Evolutionary conservation across 1,284 basidiomycete genomes (phyloP).

Genomic region (Somion occarium): DNA sequence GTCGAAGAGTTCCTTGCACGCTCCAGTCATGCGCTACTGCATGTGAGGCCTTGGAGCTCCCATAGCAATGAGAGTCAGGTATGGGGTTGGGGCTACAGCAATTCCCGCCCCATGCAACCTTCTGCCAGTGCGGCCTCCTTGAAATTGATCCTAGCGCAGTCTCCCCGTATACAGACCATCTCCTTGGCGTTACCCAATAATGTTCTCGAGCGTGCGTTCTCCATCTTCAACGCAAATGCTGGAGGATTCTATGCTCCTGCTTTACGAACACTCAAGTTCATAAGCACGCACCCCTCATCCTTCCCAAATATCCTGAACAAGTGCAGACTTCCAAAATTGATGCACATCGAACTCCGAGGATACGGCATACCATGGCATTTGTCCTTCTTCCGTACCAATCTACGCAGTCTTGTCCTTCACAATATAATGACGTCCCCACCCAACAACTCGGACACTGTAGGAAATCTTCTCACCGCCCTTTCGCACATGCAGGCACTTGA

Average conservation of each 20-base stretch:
- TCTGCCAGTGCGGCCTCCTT: neutral
- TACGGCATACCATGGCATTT: neutral
- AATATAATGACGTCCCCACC: neutral
- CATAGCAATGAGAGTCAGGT: neutral
- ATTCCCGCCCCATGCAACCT: neutral
- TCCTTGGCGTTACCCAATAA: neutral
- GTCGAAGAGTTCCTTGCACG: neutral
- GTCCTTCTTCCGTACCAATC: neutral
- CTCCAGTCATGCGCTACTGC: neutral
- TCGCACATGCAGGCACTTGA: neutral
- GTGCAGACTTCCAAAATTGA: neutral
- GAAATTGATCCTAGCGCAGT: neutral
- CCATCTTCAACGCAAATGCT: neutral
- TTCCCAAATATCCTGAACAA: neutral
- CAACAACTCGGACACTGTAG: neutral
- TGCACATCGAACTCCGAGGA: neutral
- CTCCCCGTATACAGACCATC: neutral
- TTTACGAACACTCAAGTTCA: neutral
- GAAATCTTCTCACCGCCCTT: neutral
- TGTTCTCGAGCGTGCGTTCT: neutral
- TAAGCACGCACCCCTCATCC: neutral
- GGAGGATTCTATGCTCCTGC: neutral
- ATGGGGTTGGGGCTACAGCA: neutral
- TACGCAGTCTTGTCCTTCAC: neutral
- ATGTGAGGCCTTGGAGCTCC: neutral